Evolutionary conservation across 2,329 filamentous ascomycete species (phyloP).

Genomic region (Aspergillus sojae): DNA sequence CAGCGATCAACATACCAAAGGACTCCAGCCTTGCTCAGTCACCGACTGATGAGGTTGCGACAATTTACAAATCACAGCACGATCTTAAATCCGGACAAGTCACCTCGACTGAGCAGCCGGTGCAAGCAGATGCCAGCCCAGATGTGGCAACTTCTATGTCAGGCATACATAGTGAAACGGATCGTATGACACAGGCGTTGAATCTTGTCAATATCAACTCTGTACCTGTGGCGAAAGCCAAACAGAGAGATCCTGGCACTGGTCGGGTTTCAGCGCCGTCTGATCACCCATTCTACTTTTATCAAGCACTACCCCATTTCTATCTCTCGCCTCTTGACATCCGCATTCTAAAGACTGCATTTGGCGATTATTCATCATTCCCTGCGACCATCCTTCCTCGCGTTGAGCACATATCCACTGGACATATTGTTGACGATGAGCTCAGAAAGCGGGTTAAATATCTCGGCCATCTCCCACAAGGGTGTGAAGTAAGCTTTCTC

Average conservation of each 20-base stretch:
- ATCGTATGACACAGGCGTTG: slow-evolving; percentile 30
- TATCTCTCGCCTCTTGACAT: slow-evolving; percentile 92
- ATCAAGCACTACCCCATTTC: slow-evolving; percentile 82
- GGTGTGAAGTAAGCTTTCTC: slow-evolving; percentile 87
- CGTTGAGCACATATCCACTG: slow-evolving; percentile 85
- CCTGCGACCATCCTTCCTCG: slow-evolving; percentile 83
- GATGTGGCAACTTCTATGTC: slow-evolving; percentile 10
- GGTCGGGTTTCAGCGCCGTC: slow-evolving; percentile 23
- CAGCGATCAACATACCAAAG: slow-evolving; percentile 51
- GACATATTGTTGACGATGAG: slow-evolving; percentile 83
- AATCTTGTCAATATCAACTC: slow-evolving; percentile 23
- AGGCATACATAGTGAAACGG: slow-evolving; percentile 20
- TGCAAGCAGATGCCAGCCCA: background rate
- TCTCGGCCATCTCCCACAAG: slow-evolving; percentile 79
- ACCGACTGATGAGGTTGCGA: slow-evolving; percentile 49
- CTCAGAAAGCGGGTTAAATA: slow-evolving; percentile 84
- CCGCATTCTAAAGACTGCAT: slow-evolving; percentile 85
- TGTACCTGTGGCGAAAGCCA: slow-evolving; percentile 24
- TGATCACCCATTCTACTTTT: slow-evolving; percentile 75
- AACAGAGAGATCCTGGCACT: slow-evolving; percentile 23
- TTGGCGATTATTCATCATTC: slow-evolving; percentile 78
- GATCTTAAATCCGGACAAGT: slow-evolving; percentile 49
- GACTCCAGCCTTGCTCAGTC: slow-evolving; percentile 54
- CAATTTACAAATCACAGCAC: slow-evolving; percentile 56
- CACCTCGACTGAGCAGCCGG: slow-evolving; percentile 30